Base-by-base conservation (phyloP, 1,139 yeast genomes). In the Candida freyschussii region DNA sequence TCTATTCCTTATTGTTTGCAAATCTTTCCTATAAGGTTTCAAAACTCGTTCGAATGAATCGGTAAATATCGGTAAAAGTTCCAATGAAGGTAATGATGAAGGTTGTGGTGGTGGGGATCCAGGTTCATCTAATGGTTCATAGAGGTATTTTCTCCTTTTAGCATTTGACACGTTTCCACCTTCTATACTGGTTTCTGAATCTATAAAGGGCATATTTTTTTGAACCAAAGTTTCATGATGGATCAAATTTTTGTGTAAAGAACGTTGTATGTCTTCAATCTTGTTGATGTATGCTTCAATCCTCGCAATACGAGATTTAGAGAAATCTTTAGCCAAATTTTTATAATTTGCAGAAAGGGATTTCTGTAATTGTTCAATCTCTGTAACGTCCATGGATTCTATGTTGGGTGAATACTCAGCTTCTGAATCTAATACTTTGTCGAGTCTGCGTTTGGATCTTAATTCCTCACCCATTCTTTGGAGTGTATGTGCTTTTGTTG, bases 261-360 rank as follows among this genome's bases (percentile, higher is more conserved):
- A 24, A 2, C 26, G 20, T 23, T 50, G 52, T 1, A 43, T 9
- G 12, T 44, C 44, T 7, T 54, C 52, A 7, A 54, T 43, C 28
- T 47, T 44, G 24, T 48, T 45, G 8, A 60, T 40, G 34, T 53
- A 43, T 13, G 58, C 48, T 25, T 58, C 59, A 2, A 57, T 51
- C 25, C 63, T 45, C 2, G 46, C 23, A 5, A 57, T 30, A 26
- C 61, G 41, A 4, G 60, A 44, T 9, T 36, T 33, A 10, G 54
- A 44, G 31, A 59, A 59, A 14, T 50, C 49, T 17, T 40, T 43
- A 1, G 62, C 45, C 5, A 61, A 34, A 3, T 40, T 34, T 26
- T 47, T 48, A 41, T 59, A 60, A 32, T 58, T 57, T 5, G 39
- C 26, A 3, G 55, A 50, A 3, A 61, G 37, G 26, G 47, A 43